A percentile compares a stretch with the other conserved stretches of the same genome.
phyloP scores from a whole-genome alignment of 441 rosid species.

The Daphne laureola region DNA sequence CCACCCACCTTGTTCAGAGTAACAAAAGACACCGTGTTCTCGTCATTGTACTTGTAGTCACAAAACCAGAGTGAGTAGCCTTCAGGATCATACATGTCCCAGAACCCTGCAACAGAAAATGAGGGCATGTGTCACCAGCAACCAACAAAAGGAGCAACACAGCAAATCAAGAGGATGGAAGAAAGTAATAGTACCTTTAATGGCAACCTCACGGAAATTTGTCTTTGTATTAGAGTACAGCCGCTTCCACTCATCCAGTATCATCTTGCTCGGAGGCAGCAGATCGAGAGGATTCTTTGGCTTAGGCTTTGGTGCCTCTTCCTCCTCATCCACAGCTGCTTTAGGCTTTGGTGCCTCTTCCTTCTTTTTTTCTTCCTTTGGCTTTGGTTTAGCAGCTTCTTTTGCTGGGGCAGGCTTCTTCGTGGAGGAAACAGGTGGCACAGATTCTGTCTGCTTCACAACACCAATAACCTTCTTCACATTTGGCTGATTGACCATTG shows the following conservation, averaged over 20 bases:
- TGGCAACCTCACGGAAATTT: slow-evolving; percentile 94
- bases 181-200: slow-evolving; percentile 46
- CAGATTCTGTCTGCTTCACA: slow-evolving; percentile 60
- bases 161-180: not conserved
- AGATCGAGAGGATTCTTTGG: slow-evolving; percentile 90
- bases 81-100: slow-evolving; percentile 98
- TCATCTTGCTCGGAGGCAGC: slow-evolving; percentile 88
- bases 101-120: slow-evolving; percentile 54
- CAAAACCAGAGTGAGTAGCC: slow-evolving; percentile 97
- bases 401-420: slow-evolving; percentile 59
- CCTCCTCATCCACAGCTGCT: slow-evolving; percentile 46
- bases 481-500: slow-evolving; percentile 84
- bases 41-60: slow-evolving; percentile 89
- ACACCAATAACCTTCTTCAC: slow-evolving; percentile 76
- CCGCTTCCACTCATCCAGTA: slow-evolving; percentile 96
- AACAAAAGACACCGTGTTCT: slow-evolving; percentile 78
- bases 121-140: not conserved
- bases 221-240: slow-evolving; percentile 91
- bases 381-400: slow-evolving; percentile 49
- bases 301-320: slow-evolving; percentile 88
- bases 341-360: slow-evolving; percentile 60
- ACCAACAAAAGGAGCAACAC: not conserved
- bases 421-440: slow-evolving; percentile 41
- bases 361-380: slow-evolving; percentile 55
- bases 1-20: slow-evolving; percentile 89